Evolutionary conservation across 371 early-diverging fungal species (phyloP).

Genomic region (Gilbertella persicaria): DNA sequence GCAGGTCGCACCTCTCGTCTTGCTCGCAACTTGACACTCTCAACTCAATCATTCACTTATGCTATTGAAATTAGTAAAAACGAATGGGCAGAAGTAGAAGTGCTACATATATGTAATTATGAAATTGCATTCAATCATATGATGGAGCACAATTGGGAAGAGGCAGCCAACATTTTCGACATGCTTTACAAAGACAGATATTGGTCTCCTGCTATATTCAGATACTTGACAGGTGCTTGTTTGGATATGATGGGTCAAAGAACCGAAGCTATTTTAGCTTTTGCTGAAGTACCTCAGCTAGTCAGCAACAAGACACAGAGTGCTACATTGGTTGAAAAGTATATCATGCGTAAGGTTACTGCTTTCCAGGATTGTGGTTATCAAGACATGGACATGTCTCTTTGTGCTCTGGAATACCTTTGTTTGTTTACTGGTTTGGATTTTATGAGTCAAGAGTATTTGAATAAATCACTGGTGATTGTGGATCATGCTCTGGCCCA

Average conservation of each 20-base stretch:
- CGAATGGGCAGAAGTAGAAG: slow-evolving; percentile 58
- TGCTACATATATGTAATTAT: slow-evolving; percentile 54
- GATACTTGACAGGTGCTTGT: slow-evolving; percentile 60
- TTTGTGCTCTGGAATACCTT: slow-evolving; percentile 61
- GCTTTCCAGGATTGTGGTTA: slow-evolving; percentile 55
- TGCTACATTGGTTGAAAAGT: slow-evolving; percentile 56
- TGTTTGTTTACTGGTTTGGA: slow-evolving; percentile 61
- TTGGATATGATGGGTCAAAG: slow-evolving; percentile 52
- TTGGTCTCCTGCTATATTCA: slow-evolving; percentile 64
- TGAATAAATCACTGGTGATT: slow-evolving; percentile 37
- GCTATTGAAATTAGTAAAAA: slow-evolving; percentile 53
- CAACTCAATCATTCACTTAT: slow-evolving; percentile 51
- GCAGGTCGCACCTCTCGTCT: slow-evolving; percentile 61
- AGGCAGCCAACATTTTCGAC: slow-evolving; percentile 54
- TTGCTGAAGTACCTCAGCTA: slow-evolving; percentile 40
- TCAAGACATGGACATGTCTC: slow-evolving; percentile 53
- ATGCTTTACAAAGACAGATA: slow-evolving; percentile 56
- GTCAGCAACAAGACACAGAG: slow-evolving; percentile 48
- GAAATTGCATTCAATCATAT: slow-evolving; percentile 63
- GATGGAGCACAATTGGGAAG: slow-evolving; percentile 59
- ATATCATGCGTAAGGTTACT: slow-evolving; percentile 56
- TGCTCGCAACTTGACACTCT: slow-evolving; percentile 48
- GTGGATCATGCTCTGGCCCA: slow-evolving; percentile 44
- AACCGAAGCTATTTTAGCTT: slow-evolving; percentile 53
- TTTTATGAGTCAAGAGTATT: slow-evolving; percentile 48